Percentiles rank a stretch among this genome's conserved stretches.
Evolutionary conservation across 805 yeast species (phyloP).

Genomic region (Lipomyces orientalis): DNA sequence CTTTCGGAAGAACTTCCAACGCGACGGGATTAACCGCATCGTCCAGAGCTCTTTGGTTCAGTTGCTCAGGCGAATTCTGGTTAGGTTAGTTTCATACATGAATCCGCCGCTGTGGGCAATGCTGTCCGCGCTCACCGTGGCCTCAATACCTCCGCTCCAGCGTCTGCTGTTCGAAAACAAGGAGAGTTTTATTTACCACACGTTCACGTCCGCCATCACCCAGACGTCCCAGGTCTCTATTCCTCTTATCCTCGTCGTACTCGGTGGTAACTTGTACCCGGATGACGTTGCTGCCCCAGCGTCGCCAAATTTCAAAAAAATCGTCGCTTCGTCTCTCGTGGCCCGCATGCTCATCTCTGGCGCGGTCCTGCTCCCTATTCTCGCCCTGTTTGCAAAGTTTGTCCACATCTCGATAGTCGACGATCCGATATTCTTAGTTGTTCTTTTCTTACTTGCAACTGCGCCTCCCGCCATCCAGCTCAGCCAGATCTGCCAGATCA

Average conservation of each 20-base stretch:
- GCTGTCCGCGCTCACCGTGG: slow-evolving; percentile 64
- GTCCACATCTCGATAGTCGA: slow-evolving; percentile 54
- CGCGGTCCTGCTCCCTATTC: slow-evolving; percentile 57
- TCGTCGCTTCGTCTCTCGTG: slow-evolving; percentile 59
- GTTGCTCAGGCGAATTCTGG: neutral
- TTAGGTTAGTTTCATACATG: slow-evolving; percentile 52
- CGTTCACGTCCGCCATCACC: slow-evolving; percentile 58
- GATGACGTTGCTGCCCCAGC: slow-evolving; percentile 53
- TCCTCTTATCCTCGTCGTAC: slow-evolving; percentile 64
- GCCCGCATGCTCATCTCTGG: slow-evolving; percentile 69
- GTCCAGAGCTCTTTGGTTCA: neutral
- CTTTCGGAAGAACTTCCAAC: neutral
- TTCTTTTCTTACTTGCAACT: slow-evolving; percentile 62
- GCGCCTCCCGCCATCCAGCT: slow-evolving; percentile 74
- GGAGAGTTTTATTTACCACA: slow-evolving; percentile 55
- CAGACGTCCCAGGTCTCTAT: slow-evolving; percentile 65
- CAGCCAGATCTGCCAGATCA: slow-evolving; percentile 67
- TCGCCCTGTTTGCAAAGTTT: slow-evolving; percentile 59
- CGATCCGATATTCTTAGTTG: slow-evolving; percentile 66
- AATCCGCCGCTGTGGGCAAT: slow-evolving; percentile 71
- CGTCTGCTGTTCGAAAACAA: slow-evolving; percentile 51
- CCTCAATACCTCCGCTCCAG: slow-evolving; percentile 58
- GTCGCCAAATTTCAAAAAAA: slow-evolving; percentile 41
- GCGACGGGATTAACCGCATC: neutral
- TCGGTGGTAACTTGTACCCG: slow-evolving; percentile 66